These are phyloP conservation scores for Blumeria graminis DNA, from an alignment of 2,329 filamentous ascomycete genomes.

Conservation along the genomic window DNA sequence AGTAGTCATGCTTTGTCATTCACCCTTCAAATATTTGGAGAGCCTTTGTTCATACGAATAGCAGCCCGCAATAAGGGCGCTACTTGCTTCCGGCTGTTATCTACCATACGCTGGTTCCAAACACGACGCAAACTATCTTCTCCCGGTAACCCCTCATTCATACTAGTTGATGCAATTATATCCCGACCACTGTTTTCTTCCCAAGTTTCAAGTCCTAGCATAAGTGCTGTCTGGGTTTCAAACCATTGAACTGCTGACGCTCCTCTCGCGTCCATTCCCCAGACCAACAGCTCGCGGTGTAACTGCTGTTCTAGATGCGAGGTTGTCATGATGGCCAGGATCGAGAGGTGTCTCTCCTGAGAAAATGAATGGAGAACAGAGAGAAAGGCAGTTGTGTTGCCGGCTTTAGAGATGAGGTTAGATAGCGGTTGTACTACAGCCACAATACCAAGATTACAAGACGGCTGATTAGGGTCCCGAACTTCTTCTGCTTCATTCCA, in stretches of 20 bases:
- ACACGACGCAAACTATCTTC: conserved; percentile 26
- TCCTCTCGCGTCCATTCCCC: conserved; percentile 29
- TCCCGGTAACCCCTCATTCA: background rate
- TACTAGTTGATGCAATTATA: no score
- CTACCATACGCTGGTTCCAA: conserved; percentile 41
- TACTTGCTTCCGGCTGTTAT: conserved; percentile 43
- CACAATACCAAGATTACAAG: conserved; percentile 35
- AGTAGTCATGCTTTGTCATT: background rate
- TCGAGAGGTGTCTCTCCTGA: conserved; percentile 30
- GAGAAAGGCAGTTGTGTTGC: conserved; percentile 21
- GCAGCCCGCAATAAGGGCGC: conserved; percentile 36
- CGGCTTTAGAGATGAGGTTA: conserved; percentile 32
- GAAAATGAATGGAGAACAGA: conserved; percentile 27
- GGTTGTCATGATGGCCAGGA: conserved; percentile 48
- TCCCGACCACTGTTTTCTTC: conserved; percentile 8
- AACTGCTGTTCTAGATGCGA: conserved; percentile 29
- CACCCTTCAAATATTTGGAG: no score
- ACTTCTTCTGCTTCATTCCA: conserved; percentile 31
- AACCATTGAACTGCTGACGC: conserved; percentile 30
- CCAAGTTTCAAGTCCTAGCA: conserved; percentile 33
- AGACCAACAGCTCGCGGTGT: conserved; percentile 41
- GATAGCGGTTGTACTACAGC: conserved; percentile 36
- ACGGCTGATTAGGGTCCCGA: conserved; percentile 10
- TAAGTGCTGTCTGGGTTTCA: conserved; percentile 18
- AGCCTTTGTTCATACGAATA: background rate